Evolutionary conservation across 495 filamentous ascomycete species (phyloP).

Genomic region (Penicillium robsamsonii): DNA sequence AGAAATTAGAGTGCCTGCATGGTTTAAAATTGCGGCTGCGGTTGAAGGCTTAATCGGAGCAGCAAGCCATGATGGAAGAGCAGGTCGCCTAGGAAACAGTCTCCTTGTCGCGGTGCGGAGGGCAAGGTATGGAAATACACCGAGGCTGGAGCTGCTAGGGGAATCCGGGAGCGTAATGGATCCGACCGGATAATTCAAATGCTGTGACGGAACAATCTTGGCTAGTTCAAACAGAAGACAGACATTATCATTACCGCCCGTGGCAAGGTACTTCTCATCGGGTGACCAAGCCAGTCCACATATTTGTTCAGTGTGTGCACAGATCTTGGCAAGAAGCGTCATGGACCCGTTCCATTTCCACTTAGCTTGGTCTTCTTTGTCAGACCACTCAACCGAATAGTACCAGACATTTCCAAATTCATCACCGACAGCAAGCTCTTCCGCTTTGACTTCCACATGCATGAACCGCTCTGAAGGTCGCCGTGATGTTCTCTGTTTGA

Average conservation of each 20-base stretch:
- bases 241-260: constrained; percentile 88
- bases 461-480: constrained; percentile 40
- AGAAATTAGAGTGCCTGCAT: constrained; percentile 30
- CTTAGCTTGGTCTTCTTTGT: constrained; percentile 36
- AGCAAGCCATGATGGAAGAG: constrained; percentile 33
- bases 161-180: constrained; percentile 4
- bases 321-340: constrained; percentile 72
- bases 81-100: constrained; percentile 22
- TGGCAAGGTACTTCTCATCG: constrained; percentile 74
- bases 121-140: constrained; percentile 24
- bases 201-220: constrained; percentile 49
- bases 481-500: constrained; percentile 50
- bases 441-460: constrained; percentile 39
- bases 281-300: constrained; percentile 89
- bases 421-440: constrained; percentile 87
- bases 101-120: constrained; percentile 16
- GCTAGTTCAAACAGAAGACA: constrained; percentile 77
- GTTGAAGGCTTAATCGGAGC: constrained; percentile 17
- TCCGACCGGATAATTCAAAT: constrained; percentile 7
- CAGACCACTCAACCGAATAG: constrained; percentile 87
- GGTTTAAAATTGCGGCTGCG: constrained; percentile 26
- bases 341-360: constrained; percentile 74
- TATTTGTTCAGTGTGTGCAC: constrained; percentile 82
- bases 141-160: constrained; percentile 14
- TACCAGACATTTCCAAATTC: constrained; percentile 83